Evolutionary conservation across 495 filamentous ascomycete genomes (phyloP), one percentile per base, ranked within the genome.

Genomic region (Penicillium alfredii): DNA sequence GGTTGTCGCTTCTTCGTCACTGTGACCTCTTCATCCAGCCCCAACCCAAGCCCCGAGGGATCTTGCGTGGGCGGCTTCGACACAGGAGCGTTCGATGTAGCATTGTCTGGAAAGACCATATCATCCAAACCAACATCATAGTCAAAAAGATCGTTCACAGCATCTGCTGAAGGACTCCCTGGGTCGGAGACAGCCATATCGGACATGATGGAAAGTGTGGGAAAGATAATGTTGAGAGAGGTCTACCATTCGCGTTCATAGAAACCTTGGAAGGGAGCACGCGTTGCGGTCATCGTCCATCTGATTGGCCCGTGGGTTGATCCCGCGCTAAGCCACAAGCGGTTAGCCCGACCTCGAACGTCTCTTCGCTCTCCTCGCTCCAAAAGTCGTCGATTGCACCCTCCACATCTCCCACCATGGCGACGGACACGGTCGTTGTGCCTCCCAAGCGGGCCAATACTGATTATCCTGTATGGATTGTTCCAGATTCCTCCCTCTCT

Each of bases 1-100:
- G 86, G 83, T 12, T 67, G 75, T 45, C 86, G 72, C 51, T 81
- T 84, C 60, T 81, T 90, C 4, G 70, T 73, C 6, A 95, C 68
- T 44, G 83, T 82, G 43, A 99, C 73, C 48, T 94, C 86, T 45
- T 90, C 81, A 38, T 97, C 90, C 28, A 95, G 77, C 6, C 87
- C 88, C 13, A 94, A 55, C 3, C 59, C 47, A 12, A 67, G 38
- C 5, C 52, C 34, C 14, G 51, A 43, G 34, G 62, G 56, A 3
- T 43, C 70, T 55, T 38, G 54, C 32, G 51, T 37, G 43, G 35
- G 43, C 49, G 42, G 45, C 27, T 54, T 56, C 49, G 40, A 42
- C 42, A 45, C 34, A 16, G 63, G 54, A 4, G 47, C 36, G 19
- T 56, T 53, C 11, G 35, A 40, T 23, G 58, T 46, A 23, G 51